Base-by-base conservation (phyloP, 768 basidiomycete genomes). In the Tremella fuciformis region DNA sequence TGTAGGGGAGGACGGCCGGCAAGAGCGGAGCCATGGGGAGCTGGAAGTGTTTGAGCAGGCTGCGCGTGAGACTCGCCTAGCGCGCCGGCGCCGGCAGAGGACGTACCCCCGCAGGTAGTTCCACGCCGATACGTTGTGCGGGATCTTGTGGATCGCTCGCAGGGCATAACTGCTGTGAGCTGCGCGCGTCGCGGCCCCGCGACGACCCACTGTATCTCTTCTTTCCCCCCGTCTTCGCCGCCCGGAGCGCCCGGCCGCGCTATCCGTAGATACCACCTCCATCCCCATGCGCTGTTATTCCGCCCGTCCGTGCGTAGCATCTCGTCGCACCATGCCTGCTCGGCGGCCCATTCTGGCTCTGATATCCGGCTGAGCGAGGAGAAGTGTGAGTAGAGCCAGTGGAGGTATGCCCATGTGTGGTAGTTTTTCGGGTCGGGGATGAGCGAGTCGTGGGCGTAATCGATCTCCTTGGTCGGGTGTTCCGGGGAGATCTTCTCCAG, bases 251-350 rank as follows among this genome's bases (percentile, higher is more conserved):
- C 84, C 83, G 54, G 81, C 76, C 66, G 84, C 77, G 62, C 85
- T 79, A 40, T 87, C 85, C 53, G 84, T 82, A 76, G 85, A 89
- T 48, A 89, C 85, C 60, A 92, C 83, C 75, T 91, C 96, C 81
- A 92, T 87, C 44, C 91, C 96, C 96, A 99, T 19, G 89, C 96
- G 34, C 90, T 93, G 73, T 99, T 99, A 77, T 99, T 99, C 67
- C 96, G 79, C 38, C 94, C 81, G 75, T 99, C 94, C 24, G 81
- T 78, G 9, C 80, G 79, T 3, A 78, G 46, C 64, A 77, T 65
- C 47, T 60, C 62, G n/a, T 73, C 70, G 29, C 74, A 72, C 77
- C 77, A 78, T 16, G 44, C 42, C 37, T 56, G 50, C 55, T 78
- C 77, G 13, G 60, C 57, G 9, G 24, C 51, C 76, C 76, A 77